Evolutionary conservation across 1,284 basidiomycete genomes (phyloP).

Genomic region (Cryptococcus depauperatus): DNA sequence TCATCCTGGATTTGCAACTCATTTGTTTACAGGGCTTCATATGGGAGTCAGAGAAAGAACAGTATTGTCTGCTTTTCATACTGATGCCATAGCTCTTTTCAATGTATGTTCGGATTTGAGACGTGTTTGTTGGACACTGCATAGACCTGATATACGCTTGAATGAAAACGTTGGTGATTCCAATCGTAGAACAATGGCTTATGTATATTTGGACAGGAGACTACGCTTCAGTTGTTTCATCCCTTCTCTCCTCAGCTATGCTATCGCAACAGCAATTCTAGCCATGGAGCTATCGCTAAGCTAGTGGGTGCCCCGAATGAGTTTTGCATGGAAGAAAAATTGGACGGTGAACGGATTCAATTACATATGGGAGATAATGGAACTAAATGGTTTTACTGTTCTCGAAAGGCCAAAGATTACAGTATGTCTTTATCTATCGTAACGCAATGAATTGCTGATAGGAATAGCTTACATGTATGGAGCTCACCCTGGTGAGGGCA

Average conservation of each 20-base stretch:
- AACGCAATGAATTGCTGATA: not conserved
- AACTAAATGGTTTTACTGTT: conserved; percentile 76
- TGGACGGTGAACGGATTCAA: conserved; percentile 91
- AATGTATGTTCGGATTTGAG: conserved; percentile 92
- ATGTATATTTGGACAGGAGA: conserved; percentile 62
- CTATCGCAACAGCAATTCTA: conserved; percentile 63
- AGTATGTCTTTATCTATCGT: conserved; percentile 46
- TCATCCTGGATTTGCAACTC: not conserved
- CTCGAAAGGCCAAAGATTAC: conserved; percentile 87
- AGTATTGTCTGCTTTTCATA: conserved; percentile 78
- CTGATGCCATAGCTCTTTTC: conserved; percentile 80
- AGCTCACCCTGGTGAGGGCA: conserved; percentile 65
- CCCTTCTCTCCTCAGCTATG: conserved; percentile 89
- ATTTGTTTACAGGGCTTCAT: conserved; percentile 40
- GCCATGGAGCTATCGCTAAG: conserved; percentile 70
- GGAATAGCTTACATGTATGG: conserved; percentile 65
- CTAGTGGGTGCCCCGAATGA: conserved; percentile 60
- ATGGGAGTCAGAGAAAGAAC: conserved; percentile 60
- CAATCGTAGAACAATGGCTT: not conserved
- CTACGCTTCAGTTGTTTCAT: conserved; percentile 66
- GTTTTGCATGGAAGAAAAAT: conserved; percentile 89
- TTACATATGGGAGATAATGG: conserved; percentile 74
- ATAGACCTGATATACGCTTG: conserved; percentile 41
- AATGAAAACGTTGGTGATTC: conserved; percentile 48
- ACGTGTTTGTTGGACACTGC: conserved; percentile 62